Evolutionary conservation across 192 early-diverging fungal genomes (phyloP).

Genomic region (Pilobolus umbonatus): DNA sequence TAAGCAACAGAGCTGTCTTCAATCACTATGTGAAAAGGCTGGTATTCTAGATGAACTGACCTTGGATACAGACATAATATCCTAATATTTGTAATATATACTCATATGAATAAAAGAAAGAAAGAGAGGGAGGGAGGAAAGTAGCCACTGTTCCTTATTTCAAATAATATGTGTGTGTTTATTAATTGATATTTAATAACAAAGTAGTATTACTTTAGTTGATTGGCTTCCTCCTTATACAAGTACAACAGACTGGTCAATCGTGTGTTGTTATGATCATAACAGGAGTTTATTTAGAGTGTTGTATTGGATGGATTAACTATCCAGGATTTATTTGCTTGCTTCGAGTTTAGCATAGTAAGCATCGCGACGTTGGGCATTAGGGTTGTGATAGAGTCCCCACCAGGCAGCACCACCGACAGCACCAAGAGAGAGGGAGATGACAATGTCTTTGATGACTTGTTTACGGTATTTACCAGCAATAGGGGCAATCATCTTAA

Average conservation of each 20-base stretch:
- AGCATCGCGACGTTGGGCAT: conserved; percentile 30
- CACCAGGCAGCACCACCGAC: conserved; percentile 43
- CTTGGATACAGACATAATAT: conserved; percentile 8
- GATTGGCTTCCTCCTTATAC: no score
- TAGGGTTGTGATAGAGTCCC: conserved; percentile 37
- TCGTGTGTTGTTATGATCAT: no score
- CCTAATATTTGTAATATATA: no score
- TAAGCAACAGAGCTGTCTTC: conserved; percentile 57
- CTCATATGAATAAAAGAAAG: no score
- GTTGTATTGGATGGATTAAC: background rate
- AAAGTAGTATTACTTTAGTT: no score
- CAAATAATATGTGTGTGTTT: no score
- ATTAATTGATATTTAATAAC: no score
- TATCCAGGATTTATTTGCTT: conserved; percentile 18
- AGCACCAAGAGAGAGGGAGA: conserved; percentile 34
- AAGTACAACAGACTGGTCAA: no score
- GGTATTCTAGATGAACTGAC: conserved; percentile 37
- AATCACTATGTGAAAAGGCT: conserved; percentile 73
- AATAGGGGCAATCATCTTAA: conserved; percentile 42
- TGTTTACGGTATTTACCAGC: conserved; percentile 41
- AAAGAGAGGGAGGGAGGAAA: no score
- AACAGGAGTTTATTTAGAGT: no score
- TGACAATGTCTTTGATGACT: conserved; percentile 37
- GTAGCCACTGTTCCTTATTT: no score
- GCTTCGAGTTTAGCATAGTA: conserved; percentile 42